phyloP scores from a whole-genome alignment of 169 alveolate genomes.

The Plasmodium vinckei region DNA sequence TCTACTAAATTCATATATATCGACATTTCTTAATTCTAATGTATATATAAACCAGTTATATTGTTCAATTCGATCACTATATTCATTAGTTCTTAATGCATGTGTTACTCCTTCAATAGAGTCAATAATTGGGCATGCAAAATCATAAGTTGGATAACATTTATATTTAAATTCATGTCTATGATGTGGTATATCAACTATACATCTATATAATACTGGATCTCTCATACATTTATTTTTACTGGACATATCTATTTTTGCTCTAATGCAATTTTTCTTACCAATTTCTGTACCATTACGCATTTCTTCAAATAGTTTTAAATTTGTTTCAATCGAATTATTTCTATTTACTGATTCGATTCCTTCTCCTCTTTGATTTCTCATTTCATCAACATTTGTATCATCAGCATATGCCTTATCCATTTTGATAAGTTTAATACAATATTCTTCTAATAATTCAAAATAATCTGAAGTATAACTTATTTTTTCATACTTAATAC shows the following conservation, averaged over 20 bases:
- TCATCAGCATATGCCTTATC: conserved; percentile 97
- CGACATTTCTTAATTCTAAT: conserved; percentile 91
- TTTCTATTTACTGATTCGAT: conserved; percentile 91
- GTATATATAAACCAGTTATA: conserved; percentile 95
- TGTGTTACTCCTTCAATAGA: conserved; percentile 98
- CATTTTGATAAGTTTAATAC: conserved; percentile 89
- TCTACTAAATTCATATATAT: conserved; percentile 96
- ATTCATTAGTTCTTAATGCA: conserved; percentile 98
- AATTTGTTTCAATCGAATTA: conserved; percentile 92
- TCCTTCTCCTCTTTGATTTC: conserved; percentile 96
- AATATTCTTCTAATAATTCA: conserved; percentile 89
- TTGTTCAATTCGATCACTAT: conserved; percentile 96
- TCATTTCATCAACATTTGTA: conserved; percentile 96
- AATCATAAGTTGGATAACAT: conserved; percentile 99
- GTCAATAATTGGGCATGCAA: conserved; percentile 99
- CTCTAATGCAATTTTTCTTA: conserved; percentile 96
- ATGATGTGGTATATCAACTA: conserved; percentile 93
- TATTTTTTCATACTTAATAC: conserved; percentile 91
- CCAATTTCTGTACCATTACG: conserved; percentile 91
- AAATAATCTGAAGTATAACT: conserved; percentile 97
- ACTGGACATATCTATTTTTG: conserved; percentile 95
- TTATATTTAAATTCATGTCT: conserved; percentile 94
- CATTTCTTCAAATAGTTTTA: conserved; percentile 93
- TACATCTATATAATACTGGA: conserved; percentile 97
- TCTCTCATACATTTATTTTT: conserved; percentile 98